phyloP scores from a whole-genome alignment of 2,329 filamentous ascomycete species.

The Diaporthe sp. region DNA sequence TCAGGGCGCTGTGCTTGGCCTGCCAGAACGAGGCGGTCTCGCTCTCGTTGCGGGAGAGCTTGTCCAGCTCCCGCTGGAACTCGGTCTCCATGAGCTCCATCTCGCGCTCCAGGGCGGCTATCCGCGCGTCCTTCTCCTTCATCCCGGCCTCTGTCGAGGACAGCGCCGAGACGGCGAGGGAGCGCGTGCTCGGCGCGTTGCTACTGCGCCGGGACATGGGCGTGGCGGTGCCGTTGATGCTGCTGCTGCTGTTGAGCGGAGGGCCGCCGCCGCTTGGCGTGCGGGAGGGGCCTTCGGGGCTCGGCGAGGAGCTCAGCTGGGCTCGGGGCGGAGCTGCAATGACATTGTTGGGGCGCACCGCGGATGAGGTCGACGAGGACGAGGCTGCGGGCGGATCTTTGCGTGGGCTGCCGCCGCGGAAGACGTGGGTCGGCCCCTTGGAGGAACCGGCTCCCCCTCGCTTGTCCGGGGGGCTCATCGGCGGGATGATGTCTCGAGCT shows the following conservation, averaged over 20 bases:
- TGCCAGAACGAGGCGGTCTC: constrained; percentile 71
- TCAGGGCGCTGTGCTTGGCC: constrained; percentile 63
- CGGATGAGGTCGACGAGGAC: constrained; percentile 13
- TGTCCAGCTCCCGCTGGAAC: constrained; percentile 66
- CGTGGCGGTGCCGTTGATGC: not conserved
- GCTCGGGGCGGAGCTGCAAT: constrained; percentile 33
- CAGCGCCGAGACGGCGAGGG: constrained; percentile 30
- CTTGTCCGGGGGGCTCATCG: constrained; percentile 38
- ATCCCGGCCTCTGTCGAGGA: constrained; percentile 46
- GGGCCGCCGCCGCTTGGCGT: constrained; percentile 12
- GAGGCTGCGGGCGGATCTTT: constrained; percentile 16
- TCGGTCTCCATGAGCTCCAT: constrained; percentile 65
- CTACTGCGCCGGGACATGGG: constrained; percentile 24
- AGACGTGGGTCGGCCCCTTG: constrained; percentile 28
- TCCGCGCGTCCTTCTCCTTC: constrained; percentile 64
- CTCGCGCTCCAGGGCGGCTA: constrained; percentile 65
- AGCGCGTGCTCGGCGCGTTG: constrained; percentile 30
- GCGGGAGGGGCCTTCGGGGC: constrained; percentile 34
- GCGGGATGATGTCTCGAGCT: not conserved
- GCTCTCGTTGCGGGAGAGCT: constrained; percentile 65
- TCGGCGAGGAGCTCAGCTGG: constrained; percentile 27
- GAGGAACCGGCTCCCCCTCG: constrained; percentile 32
- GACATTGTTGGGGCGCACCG: constrained; percentile 24
- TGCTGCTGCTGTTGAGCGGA: not conserved
- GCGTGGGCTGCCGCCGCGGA: constrained; percentile 32